A percentile compares a stretch with the other conserved stretches of the same genome.
phyloP scores from a whole-genome alignment of 1,139 yeast genomes.

The Zygosaccharomyces sapae region DNA sequence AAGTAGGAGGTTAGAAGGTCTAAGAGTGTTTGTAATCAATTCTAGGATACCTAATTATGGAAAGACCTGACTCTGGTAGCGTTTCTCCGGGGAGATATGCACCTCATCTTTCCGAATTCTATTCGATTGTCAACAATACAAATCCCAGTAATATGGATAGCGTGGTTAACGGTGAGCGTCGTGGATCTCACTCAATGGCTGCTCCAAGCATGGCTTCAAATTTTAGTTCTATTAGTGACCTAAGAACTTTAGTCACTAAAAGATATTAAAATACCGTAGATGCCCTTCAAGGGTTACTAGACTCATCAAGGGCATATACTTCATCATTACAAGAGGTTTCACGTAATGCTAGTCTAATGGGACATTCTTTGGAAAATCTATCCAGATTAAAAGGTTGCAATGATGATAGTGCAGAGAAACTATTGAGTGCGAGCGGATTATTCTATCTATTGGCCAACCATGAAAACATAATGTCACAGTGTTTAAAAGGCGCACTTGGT shows the following conservation, averaged over 20 bases:
- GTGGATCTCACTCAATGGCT: conserved; percentile 8
- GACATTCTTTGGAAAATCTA: conserved; percentile 62
- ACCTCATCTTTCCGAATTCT: conserved; percentile 35
- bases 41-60: conserved; percentile 3
- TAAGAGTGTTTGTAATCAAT: background rate
- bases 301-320: conserved; percentile 52
- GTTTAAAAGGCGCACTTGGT: conserved; percentile 51
- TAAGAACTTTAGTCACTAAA: conserved; percentile 56
- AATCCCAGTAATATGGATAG: conserved; percentile 11
- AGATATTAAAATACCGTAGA: conserved; percentile 49
- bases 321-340: conserved; percentile 50
- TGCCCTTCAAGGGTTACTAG: conserved; percentile 46
- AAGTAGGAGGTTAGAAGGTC: background rate
- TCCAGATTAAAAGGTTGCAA: conserved; percentile 68
- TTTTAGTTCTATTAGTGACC: conserved; percentile 39
- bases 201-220: conserved; percentile 32
- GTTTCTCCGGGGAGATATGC: conserved; percentile 30
- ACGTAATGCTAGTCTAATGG: conserved; percentile 67
- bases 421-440: conserved; percentile 70
- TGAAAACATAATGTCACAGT: conserved; percentile 62
- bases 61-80: conserved; percentile 11
- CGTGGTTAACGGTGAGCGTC: conserved; percentile 7
- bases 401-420: conserved; percentile 54
- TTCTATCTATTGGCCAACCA: conserved; percentile 76
- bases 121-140: conserved; percentile 28